These are phyloP conservation scores for Heimioporus punctisporus DNA, from an alignment of 1,284 basidiomycete genomes.

Conservation along the genomic window DNA sequence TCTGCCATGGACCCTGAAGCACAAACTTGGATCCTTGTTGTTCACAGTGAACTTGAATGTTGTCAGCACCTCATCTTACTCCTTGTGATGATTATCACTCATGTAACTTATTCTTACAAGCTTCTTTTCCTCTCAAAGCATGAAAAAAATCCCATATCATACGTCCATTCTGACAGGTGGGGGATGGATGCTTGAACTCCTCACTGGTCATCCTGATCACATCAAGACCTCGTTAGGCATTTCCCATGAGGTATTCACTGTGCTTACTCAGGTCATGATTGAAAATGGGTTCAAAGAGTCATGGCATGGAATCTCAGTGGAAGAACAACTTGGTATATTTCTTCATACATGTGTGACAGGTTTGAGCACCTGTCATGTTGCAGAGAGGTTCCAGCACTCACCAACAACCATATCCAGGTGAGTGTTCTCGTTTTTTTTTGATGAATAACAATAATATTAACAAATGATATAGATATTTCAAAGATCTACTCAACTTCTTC, in stretches of 20 bases:
- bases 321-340: neutral
- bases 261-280: neutral
- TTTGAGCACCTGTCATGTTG: neutral
- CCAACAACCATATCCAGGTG: neutral
- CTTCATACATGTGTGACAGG: neutral
- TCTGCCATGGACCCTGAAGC: no score
- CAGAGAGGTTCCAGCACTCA: neutral
- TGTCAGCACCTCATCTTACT: no score
- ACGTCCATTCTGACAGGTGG: no score
- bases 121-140: no score
- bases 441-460: neutral
- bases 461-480: neutral
- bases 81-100: no score
- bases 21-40: no score
- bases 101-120: no score
- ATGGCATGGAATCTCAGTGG: neutral
- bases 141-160: no score
- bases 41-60: no score
- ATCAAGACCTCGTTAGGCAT: neutral
- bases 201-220: no score
- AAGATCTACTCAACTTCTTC: neutral
- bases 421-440: neutral
- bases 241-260: neutral
- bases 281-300: neutral
- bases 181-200: no score